A percentile compares a stretch with the other conserved stretches of the same genome.
These are phyloP conservation scores for Candida silvatica DNA, from an alignment of 805 yeast genomes.

Conservation along the genomic window DNA sequence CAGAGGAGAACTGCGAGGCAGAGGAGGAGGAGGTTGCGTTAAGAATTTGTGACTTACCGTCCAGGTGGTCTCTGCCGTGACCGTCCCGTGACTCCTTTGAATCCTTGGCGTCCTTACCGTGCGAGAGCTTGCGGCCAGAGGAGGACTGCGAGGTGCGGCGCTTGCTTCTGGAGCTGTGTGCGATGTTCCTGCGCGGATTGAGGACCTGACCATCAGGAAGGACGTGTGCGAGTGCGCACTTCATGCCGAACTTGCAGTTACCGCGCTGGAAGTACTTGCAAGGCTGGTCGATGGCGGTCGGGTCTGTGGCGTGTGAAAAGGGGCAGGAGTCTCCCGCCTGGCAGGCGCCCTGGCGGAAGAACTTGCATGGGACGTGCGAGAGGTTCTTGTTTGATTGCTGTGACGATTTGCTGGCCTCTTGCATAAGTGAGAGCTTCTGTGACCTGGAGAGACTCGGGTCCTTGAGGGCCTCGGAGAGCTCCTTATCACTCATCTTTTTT, in stretches of 20 bases:
- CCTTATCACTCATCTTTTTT: too few species aligned
- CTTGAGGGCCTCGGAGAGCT: slow-evolving; percentile 12
- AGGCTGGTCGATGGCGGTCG: slow-evolving; percentile 46
- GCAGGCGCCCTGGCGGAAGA: slow-evolving; percentile 85
- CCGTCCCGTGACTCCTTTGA: too few species aligned
- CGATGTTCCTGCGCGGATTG: slow-evolving; percentile 35
- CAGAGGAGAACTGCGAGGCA: too few species aligned
- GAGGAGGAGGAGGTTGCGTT: too few species aligned
- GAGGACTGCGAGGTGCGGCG: slow-evolving; percentile 8
- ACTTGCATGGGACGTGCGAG: slow-evolving; percentile 95
- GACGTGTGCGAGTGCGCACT: slow-evolving; percentile 90
- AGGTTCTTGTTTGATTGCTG: slow-evolving; percentile 34
- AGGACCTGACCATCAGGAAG: slow-evolving; percentile 84
- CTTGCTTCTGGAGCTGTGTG: slow-evolving; percentile 12
- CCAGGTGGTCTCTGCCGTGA: too few species aligned
- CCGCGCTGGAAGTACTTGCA: slow-evolving; percentile 95
- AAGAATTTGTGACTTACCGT: too few species aligned
- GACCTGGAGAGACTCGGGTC: slow-evolving; percentile 12
- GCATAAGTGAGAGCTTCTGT: slow-evolving; percentile 14
- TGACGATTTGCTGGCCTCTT: slow-evolving; percentile 14
- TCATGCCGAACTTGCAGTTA: slow-evolving; percentile 91
- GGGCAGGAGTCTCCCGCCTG: slow-evolving; percentile 94
- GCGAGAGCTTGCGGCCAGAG: not conserved
- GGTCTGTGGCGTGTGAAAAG: slow-evolving; percentile 70
- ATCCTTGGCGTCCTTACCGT: too few species aligned